Percentiles rank a stretch among this genome's conserved stretches.
Evolutionary conservation across 2,329 filamentous ascomycete species (phyloP).

Genomic region (Pyrenophora seminiperda): DNA sequence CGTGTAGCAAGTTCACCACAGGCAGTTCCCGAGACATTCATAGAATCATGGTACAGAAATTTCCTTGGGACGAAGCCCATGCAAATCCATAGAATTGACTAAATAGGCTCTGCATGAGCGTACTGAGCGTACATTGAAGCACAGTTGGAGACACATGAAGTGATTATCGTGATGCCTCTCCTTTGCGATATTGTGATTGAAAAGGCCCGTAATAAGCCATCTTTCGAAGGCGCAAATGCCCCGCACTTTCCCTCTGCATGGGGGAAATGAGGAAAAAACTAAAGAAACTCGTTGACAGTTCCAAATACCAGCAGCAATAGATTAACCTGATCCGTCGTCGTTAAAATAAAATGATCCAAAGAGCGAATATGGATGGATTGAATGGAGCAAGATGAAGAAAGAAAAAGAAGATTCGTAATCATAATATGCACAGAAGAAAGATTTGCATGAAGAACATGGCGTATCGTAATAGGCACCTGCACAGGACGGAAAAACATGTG

Average conservation of each 20-base stretch:
- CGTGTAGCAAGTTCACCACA: too few species aligned
- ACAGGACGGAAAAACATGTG: slow-evolving; percentile 4
- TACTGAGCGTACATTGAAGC: slow-evolving; percentile 31
- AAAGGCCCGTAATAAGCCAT: too few species aligned
- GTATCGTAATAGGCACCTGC: not conserved
- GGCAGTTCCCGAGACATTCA: too few species aligned
- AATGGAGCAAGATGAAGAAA: slow-evolving; percentile 15
- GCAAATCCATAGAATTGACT: slow-evolving; percentile 23
- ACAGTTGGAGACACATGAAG: slow-evolving; percentile 14
- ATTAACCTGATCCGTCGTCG: slow-evolving; percentile 3
- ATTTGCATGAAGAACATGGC: slow-evolving; percentile 5
- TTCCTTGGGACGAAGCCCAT: slow-evolving; percentile 35
- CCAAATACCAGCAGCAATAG: slow-evolving; percentile 28
- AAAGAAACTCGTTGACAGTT: slow-evolving; percentile 7
- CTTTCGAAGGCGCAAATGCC: slow-evolving; percentile 1
- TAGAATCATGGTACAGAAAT: too few species aligned
- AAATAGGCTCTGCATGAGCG: slow-evolving; percentile 17
- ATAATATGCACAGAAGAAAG: slow-evolving; percentile 40
- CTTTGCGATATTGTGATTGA: too few species aligned
- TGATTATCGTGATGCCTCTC: not conserved
- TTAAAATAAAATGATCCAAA: not conserved
- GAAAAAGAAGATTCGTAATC: slow-evolving; percentile 30
- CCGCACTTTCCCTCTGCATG: not conserved
- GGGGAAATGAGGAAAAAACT: too few species aligned
- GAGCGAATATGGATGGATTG: not conserved